Evolutionary conservation across 805 yeast species (phyloP).

Genomic region (Barnettozyma sucrosica): DNA sequence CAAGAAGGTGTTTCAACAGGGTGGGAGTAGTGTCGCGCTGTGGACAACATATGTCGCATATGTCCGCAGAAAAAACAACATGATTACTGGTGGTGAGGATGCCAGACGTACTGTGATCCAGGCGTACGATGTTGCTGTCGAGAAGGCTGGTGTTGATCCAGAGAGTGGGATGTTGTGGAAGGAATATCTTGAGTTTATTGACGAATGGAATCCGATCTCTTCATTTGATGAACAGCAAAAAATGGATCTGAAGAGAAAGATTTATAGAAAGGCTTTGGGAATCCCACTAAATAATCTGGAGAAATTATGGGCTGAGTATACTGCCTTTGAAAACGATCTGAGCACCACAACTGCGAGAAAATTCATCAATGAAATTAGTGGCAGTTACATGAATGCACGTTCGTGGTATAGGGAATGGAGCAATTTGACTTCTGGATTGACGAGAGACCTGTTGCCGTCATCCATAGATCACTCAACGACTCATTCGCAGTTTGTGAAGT

Average conservation of each 20-base stretch:
- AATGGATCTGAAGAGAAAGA: slow-evolving; percentile 65
- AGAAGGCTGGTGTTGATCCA: slow-evolving; percentile 73
- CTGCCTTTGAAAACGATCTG: slow-evolving; percentile 74
- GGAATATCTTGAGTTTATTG: slow-evolving; percentile 75
- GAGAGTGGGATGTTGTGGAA: slow-evolving; percentile 69
- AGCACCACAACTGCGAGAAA: slow-evolving; percentile 77
- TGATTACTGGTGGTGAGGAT: slow-evolving; percentile 76
- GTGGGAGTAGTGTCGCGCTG: slow-evolving; percentile 54
- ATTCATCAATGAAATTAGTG: slow-evolving; percentile 74
- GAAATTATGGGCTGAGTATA: slow-evolving; percentile 73
- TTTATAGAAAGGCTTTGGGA: slow-evolving; percentile 62
- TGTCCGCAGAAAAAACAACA: slow-evolving; percentile 60
- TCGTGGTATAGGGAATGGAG: slow-evolving; percentile 68
- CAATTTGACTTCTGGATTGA: slow-evolving; percentile 47
- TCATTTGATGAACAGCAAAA: slow-evolving; percentile 85
- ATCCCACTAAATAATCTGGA: slow-evolving; percentile 77
- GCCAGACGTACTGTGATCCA: slow-evolving; percentile 68
- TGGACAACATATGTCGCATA: slow-evolving; percentile 77
- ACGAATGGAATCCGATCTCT: slow-evolving; percentile 69
- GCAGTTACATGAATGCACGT: slow-evolving; percentile 83
- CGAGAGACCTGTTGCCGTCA: slow-evolving; percentile 27
- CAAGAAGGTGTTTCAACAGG: slow-evolving; percentile 51
- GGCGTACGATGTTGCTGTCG: slow-evolving; percentile 80
- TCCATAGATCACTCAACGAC: slow-evolving; percentile 21
- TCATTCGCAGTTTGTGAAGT: slow-evolving; percentile 40